Evolutionary conservation across 208 protist species (phyloP).

Genomic region (Polymyxa betae): DNA sequence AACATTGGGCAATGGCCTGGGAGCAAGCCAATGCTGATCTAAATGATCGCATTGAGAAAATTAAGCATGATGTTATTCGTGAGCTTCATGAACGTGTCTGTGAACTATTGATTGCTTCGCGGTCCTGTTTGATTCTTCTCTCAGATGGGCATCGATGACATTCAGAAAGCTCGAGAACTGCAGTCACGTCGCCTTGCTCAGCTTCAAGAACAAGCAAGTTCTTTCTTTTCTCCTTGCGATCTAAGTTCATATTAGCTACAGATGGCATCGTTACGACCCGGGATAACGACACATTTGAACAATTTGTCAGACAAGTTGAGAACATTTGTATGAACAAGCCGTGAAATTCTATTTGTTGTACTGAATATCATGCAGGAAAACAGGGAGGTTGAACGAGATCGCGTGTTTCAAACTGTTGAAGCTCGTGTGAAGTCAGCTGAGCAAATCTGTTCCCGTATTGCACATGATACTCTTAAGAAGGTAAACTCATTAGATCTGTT

Average conservation of each 20-base stretch:
- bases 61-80: not conserved
- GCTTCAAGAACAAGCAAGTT: conserved; percentile 26
- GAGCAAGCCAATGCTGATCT: not conserved
- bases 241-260: not conserved
- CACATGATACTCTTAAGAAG: conserved; percentile 35
- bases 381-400: not conserved
- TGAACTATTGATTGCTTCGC: no score
- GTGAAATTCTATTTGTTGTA: not conserved
- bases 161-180: not conserved
- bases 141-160: not conserved
- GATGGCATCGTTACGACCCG: conserved; percentile 10
- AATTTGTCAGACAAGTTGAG: not conserved
- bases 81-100: no score
- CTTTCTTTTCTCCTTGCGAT: not conserved
- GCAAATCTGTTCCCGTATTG: not conserved
- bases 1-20: not conserved
- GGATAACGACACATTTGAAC: not conserved
- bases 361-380: no score
- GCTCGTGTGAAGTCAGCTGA: not conserved
- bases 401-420: not conserved
- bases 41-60: not conserved
- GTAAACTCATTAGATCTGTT: not conserved
- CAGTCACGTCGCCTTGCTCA: not conserved
- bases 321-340: not conserved
- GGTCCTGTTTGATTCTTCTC: no score